Percentiles rank a stretch among this genome's conserved stretches.
Evolutionary conservation across 208 protist genomes (phyloP).

Genomic region (Leishmania lainsoni): DNA sequence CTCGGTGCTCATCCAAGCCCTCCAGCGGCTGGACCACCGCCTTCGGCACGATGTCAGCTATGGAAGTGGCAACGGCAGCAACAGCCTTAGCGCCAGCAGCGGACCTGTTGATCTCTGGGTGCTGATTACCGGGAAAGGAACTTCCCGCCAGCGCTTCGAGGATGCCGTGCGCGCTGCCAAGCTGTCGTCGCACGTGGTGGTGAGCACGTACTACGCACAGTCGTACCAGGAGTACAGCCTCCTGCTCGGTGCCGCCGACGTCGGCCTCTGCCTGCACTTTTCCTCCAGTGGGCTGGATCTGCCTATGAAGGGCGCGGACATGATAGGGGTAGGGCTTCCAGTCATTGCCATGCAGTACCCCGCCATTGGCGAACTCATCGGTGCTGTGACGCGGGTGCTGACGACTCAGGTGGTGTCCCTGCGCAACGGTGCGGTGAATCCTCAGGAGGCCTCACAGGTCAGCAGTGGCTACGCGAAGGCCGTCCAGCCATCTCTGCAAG

Average conservation of each 20-base stretch:
- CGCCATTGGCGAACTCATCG: slow-evolving; percentile 91
- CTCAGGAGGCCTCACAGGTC: slow-evolving; percentile 18
- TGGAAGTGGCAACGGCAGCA: slow-evolving; percentile 24
- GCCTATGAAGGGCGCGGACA: slow-evolving; percentile 98
- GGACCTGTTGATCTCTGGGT: slow-evolving; percentile 57
- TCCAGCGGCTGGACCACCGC: slow-evolving; percentile 79
- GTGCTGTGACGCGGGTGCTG: slow-evolving; percentile 33
- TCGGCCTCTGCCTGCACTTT: slow-evolving; percentile 95
- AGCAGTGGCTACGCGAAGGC: neutral
- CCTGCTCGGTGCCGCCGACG: slow-evolving; percentile 89
- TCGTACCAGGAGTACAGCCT: slow-evolving; percentile 94
- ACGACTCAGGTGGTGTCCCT: slow-evolving; percentile 29
- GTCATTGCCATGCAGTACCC: slow-evolving; percentile 90
- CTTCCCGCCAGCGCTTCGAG: slow-evolving; percentile 66
- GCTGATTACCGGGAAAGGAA: slow-evolving; percentile 83
- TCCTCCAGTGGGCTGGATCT: slow-evolving; percentile 95
- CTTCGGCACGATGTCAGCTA: slow-evolving; percentile 40
- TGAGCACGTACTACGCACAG: slow-evolving; percentile 92
- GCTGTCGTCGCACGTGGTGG: slow-evolving; percentile 63
- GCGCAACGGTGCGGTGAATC: neutral
- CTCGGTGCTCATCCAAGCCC: slow-evolving; percentile 89
- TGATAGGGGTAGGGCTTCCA: slow-evolving; percentile 94
- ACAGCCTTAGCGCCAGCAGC: slow-evolving; percentile 5
- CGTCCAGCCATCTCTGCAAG: slow-evolving; percentile 27
- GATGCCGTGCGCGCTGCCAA: slow-evolving; percentile 46